Evolutionary conservation across 768 basidiomycete genomes (phyloP).

Genomic region (Pisolithus marmoratus): DNA sequence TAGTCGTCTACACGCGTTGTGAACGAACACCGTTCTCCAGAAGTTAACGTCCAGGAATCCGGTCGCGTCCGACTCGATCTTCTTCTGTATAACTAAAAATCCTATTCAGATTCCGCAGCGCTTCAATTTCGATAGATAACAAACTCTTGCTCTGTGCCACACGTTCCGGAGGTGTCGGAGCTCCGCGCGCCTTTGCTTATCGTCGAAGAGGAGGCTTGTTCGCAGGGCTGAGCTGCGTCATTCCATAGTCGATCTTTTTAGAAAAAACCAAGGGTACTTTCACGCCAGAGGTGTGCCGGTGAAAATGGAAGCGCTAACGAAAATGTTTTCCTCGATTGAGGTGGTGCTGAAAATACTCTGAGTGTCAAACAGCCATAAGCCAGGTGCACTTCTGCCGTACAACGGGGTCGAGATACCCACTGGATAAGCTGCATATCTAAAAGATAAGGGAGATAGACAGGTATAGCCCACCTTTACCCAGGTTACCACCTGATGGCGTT

Average conservation of each 20-base stretch:
- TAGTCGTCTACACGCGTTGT: too few species aligned
- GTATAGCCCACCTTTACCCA: constrained; percentile 48
- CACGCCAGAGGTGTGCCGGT: neutral
- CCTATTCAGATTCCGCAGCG: constrained; percentile 56
- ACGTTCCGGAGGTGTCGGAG: constrained; percentile 47
- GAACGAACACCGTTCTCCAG: too few species aligned
- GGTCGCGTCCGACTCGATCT: constrained; percentile 33
- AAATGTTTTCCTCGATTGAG: constrained; percentile 39
- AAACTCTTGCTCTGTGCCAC: constrained; percentile 45
- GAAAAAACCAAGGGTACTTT: neutral
- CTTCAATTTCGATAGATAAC: constrained; percentile 75
- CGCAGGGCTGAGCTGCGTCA: constrained; percentile 54
- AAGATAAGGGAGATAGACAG: constrained; percentile 15
- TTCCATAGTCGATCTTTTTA: constrained; percentile 27
- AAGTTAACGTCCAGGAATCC: constrained; percentile 13
- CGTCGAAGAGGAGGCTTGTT: constrained; percentile 37
- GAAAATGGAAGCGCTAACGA: neutral
- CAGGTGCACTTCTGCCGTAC: constrained; percentile 32
- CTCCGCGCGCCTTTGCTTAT: constrained; percentile 50
- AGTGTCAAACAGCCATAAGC: constrained; percentile 48
- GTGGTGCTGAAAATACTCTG: constrained; percentile 59
- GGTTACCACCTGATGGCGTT: constrained; percentile 48
- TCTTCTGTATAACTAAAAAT: constrained; percentile 54
- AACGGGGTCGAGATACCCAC: constrained; percentile 1
- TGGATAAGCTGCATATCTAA: constrained; percentile 12